These are phyloP conservation scores for Hydnomerulius pinastri DNA, from an alignment of 768 basidiomycete species.

Conservation along the genomic window DNA sequence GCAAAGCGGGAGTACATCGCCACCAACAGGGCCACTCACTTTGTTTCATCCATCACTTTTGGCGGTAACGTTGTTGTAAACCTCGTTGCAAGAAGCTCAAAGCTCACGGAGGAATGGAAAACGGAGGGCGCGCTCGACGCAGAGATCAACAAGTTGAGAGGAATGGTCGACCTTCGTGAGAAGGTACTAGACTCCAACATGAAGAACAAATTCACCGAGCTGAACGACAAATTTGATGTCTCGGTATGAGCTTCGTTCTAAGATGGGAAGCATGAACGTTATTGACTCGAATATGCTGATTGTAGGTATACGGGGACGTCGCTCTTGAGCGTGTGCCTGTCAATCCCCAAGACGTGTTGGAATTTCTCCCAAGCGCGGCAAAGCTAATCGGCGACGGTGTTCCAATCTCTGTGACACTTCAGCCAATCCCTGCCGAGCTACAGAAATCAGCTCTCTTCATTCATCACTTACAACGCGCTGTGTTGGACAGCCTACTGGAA, in stretches of 20 bases:
- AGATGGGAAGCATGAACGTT: no score
- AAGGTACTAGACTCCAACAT: neutral
- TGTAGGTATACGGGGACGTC: neutral
- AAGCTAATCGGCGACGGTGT: neutral
- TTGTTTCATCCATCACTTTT: neutral
- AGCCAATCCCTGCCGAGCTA: no score
- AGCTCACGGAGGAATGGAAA: slow-evolving; percentile 12
- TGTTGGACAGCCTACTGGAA: no score
- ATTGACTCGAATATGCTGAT: neutral
- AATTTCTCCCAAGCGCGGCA: neutral
- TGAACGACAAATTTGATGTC: neutral
- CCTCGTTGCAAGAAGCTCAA: slow-evolving; percentile 15
- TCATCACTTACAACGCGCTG: no score
- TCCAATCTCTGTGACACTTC: no score
- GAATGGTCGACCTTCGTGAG: slow-evolving; percentile 10
- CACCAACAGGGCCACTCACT: neutral
- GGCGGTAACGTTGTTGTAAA: slow-evolving; percentile 1
- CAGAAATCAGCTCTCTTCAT: no score
- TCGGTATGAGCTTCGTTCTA: no score
- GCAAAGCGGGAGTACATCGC: neutral
- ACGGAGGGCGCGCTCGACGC: slow-evolving; percentile 15
- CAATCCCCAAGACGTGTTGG: neutral
- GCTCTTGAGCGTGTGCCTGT: neutral
- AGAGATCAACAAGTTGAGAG: slow-evolving; percentile 14
- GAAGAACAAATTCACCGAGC: neutral